A percentile compares a stretch with the other conserved stretches of the same genome.
Evolutionary conservation across 306 rosid genomes (phyloP).

Genomic region (Oemleria cerasiformis): DNA sequence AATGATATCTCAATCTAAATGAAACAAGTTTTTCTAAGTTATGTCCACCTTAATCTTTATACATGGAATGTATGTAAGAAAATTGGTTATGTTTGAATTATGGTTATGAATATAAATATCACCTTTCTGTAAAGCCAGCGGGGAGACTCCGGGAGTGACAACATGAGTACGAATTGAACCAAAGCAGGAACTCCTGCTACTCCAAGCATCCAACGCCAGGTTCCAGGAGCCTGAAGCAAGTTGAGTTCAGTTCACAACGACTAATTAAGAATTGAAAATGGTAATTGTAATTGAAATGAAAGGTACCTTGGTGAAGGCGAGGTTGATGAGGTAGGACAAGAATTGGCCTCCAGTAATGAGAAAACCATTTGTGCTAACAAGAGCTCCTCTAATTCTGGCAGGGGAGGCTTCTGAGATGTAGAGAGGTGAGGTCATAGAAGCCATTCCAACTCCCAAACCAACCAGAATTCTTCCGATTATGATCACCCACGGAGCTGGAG

Average conservation of each 20-base stretch:
- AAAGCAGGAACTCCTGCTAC: slow-evolving; percentile 68
- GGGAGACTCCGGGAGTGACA: slow-evolving; percentile 81
- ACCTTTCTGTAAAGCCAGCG: slow-evolving; percentile 84
- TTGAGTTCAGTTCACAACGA: neutral
- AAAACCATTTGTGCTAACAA: slow-evolving; percentile 64
- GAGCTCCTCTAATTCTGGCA: slow-evolving; percentile 81
- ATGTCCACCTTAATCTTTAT: neutral
- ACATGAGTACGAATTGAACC: slow-evolving; percentile 65
- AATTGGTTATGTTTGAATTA: neutral
- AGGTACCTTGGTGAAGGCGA: slow-evolving; percentile 68
- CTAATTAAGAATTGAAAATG: neutral
- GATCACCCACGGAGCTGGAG: slow-evolving; percentile 68
- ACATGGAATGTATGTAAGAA: neutral
- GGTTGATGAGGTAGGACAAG: slow-evolving; percentile 68
- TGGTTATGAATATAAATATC: neutral
- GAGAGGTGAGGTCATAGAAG: slow-evolving; percentile 84
- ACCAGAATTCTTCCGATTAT: slow-evolving; percentile 67
- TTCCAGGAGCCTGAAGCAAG: slow-evolving; percentile 51
- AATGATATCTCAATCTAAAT: neutral
- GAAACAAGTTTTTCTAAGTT: neutral
- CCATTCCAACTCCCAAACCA: slow-evolving; percentile 92
- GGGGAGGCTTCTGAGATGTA: slow-evolving; percentile 90
- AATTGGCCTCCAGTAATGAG: slow-evolving; percentile 83
- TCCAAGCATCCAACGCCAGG: slow-evolving; percentile 96
- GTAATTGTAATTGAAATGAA: neutral